Evolutionary conservation across 2,329 filamentous ascomycete genomes (phyloP).

Genomic region (Xylariomycetidae sp.): DNA sequence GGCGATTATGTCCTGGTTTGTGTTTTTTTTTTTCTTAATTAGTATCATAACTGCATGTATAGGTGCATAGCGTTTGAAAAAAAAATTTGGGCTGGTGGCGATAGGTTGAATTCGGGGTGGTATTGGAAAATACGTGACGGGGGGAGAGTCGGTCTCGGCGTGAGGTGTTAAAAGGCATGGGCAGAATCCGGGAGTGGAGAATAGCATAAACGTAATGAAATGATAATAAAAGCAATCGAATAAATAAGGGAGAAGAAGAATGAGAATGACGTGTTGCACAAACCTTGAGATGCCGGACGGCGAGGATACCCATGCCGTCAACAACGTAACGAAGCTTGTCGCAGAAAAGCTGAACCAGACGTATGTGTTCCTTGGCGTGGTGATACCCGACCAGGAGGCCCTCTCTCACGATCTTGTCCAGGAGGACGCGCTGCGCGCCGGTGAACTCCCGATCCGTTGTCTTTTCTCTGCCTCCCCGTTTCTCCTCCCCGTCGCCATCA

Average conservation of each 20-base stretch:
- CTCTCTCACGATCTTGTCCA: constrained; percentile 52
- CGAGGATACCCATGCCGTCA: constrained; percentile 53
- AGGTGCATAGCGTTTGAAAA: no score
- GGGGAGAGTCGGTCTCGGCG: no score
- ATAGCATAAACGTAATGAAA: background rate
- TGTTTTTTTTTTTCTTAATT: constrained; percentile 4
- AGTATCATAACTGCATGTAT: no score
- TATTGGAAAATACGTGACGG: background rate
- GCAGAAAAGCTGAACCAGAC: constrained; percentile 54
- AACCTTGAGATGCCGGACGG: constrained; percentile 65
- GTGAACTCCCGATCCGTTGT: constrained; percentile 12
- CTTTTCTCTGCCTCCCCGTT: background rate
- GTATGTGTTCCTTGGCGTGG: constrained; percentile 55
- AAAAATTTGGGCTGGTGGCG: no score
- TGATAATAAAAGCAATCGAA: constrained; percentile 6
- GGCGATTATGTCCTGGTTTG: constrained; percentile 56
- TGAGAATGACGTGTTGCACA: no score
- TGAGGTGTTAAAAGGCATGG: no score
- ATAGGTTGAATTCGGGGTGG: background rate
- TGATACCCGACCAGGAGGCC: constrained; percentile 51
- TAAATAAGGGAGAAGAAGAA: no score
- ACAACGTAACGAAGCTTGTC: constrained; percentile 45
- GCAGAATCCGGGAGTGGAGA: no score
- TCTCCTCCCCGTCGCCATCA: background rate
- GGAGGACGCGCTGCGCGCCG: constrained; percentile 29